Conservation (phyloP, 345 rosid genomes). For the Hibiscus mutabilis region DNA sequence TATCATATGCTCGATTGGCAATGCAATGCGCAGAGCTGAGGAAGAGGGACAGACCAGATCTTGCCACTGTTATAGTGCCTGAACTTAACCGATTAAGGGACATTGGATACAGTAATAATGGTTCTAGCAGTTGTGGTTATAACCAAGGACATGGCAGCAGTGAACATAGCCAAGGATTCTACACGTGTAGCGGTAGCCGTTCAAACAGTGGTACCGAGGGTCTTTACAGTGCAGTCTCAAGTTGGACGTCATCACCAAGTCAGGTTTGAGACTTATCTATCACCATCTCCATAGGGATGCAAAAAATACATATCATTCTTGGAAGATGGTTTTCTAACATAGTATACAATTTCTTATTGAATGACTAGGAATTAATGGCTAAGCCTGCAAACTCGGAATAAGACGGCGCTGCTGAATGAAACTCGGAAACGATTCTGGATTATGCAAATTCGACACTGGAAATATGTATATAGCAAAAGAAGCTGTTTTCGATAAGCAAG, state of each 20-base stretch:
- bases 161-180: not conserved
- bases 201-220: not conserved
- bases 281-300: not conserved
- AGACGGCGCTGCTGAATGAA: not conserved
- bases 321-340: not conserved
- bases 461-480: not conserved
- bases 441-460: not conserved
- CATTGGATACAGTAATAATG: constrained; percentile 20
- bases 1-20: constrained; percentile 51
- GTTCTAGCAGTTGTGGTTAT: constrained; percentile 3
- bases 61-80: constrained; percentile 57
- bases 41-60: constrained; percentile 81
- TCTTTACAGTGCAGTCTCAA: not conserved
- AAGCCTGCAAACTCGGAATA: not conserved
- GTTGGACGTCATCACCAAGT: constrained; percentile 7
- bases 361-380: constrained; percentile 3
- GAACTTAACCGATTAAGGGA: constrained; percentile 59
- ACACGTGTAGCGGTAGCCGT: not conserved
- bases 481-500: not conserved
- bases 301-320: not conserved
- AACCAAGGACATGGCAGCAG: not conserved
- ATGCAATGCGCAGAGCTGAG: constrained; percentile 69
- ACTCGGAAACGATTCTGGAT: not conserved
- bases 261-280: constrained; percentile 18
- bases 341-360: not conserved